Percentiles rank a stretch among this genome's conserved stretches.
Conservation (phyloP, 2,329 filamentous ascomycete species). For the Volutella citrinella region DNA sequence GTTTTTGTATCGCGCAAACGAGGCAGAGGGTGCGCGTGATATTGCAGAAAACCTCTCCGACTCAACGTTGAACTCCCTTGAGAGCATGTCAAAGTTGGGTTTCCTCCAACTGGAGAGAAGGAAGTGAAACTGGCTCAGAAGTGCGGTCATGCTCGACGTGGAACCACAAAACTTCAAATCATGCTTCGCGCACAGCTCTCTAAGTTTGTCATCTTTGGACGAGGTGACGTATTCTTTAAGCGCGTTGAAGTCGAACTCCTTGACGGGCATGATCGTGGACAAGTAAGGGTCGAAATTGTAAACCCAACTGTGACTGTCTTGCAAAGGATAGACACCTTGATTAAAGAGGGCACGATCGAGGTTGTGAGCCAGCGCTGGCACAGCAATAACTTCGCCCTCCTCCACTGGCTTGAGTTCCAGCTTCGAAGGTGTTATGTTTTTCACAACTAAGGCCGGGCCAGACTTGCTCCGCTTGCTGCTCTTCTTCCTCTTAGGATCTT, state of each 20-base stretch:
- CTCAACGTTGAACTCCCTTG: constrained; percentile 61
- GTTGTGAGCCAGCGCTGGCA: constrained; percentile 67
- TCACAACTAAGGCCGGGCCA: constrained; percentile 26
- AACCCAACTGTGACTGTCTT: constrained; percentile 81
- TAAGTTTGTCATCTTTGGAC: constrained; percentile 73
- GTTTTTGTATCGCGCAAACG: constrained; percentile 79
- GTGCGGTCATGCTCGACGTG: constrained; percentile 92
- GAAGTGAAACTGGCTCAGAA: constrained; percentile 88
- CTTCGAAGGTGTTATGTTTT: constrained; percentile 23
- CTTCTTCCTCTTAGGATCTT: constrained; percentile 3
- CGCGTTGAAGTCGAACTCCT: constrained; percentile 88
- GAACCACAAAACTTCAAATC: constrained; percentile 86
- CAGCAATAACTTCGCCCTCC: constrained; percentile 30
- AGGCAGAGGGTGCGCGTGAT: constrained; percentile 69
- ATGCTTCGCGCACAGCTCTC: constrained; percentile 63
- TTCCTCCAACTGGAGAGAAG: constrained; percentile 80
- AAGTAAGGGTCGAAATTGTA: constrained; percentile 98
- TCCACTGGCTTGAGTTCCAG: constrained; percentile 31
- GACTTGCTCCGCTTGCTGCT: background rate
- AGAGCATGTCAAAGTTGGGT: constrained; percentile 65
- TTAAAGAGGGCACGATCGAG: constrained; percentile 94
- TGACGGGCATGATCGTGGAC: constrained; percentile 85
- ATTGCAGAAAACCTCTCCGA: constrained; percentile 69
- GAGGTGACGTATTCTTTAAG: constrained; percentile 88
- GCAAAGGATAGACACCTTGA: constrained; percentile 84